Percentiles rank a stretch among this genome's conserved stretches.
Evolutionary conservation across 352 stramenopile genomes (phyloP).

Genomic region (Phytophthora syringae): DNA sequence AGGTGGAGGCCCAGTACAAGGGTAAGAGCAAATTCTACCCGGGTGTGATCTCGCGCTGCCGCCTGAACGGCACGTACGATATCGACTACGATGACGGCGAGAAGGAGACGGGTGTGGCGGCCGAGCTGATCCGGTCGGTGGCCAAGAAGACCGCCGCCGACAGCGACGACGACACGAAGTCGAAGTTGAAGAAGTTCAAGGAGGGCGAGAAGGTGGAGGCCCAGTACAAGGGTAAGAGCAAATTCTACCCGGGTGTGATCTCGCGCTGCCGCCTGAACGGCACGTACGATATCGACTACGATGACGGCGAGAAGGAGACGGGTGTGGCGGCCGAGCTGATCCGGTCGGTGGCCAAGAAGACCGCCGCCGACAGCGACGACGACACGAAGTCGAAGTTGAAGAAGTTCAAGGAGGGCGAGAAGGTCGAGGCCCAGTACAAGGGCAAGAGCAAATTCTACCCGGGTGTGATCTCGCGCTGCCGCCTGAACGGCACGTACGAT

Average conservation of each 20-base stretch:
- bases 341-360: slow-evolving; percentile 4
- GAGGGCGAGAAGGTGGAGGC: slow-evolving; percentile 10
- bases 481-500: slow-evolving; percentile 10
- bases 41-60: slow-evolving; percentile 9
- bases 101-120: slow-evolving; percentile 13
- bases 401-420: slow-evolving; percentile 11
- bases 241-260: slow-evolving; percentile 11
- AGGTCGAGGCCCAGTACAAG: slow-evolving; percentile 13
- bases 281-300: slow-evolving; percentile 14
- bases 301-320: slow-evolving; percentile 11
- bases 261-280: slow-evolving; percentile 8
- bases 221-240: slow-evolving; percentile 13
- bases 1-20: slow-evolving; percentile 13
- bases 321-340: slow-evolving; percentile 12
- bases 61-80: slow-evolving; percentile 10
- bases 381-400: slow-evolving; percentile 5
- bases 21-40: slow-evolving; percentile 13
- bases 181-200: slow-evolving; percentile 11
- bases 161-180: slow-evolving; percentile 8
- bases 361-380: slow-evolving; percentile 1
- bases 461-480: slow-evolving; percentile 9
- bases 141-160: not conserved
- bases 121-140: slow-evolving; percentile 6
- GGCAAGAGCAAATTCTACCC: slow-evolving; percentile 14
- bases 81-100: slow-evolving; percentile 13